These are phyloP conservation scores for Protostelium mycophagum DNA, from an alignment of 78 protist species.

Conservation along the genomic window DNA sequence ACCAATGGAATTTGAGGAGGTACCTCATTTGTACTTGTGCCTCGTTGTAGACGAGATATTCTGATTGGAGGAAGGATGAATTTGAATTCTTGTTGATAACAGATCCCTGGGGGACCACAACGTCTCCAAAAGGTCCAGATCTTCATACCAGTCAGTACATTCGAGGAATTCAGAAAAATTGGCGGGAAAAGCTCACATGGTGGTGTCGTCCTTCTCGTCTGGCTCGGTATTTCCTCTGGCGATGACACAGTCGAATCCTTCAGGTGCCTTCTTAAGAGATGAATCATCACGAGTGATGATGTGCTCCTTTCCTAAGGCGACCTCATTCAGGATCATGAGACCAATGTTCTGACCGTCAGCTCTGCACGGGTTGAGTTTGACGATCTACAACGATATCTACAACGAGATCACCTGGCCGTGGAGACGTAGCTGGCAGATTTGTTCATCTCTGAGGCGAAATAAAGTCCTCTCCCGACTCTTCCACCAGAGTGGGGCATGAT, in stretches of 20 bases:
- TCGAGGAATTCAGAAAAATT: neutral
- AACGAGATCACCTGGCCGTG: neutral
- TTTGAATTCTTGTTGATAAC: neutral
- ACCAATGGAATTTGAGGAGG: conserved; percentile 2
- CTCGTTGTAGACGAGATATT: conserved; percentile 26
- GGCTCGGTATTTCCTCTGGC: conserved; percentile 28
- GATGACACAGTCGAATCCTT: conserved; percentile 21
- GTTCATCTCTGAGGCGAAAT: conserved; percentile 9
- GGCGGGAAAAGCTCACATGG: neutral
- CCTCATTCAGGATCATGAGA: conserved; percentile 41
- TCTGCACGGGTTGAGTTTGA: no score
- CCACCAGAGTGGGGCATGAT: conserved; percentile 63
- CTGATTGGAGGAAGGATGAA: conserved; percentile 12
- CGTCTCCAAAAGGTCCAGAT: neutral
- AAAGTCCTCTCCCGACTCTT: conserved; percentile 43
- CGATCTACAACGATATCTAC: neutral
- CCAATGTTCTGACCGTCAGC: conserved; percentile 1
- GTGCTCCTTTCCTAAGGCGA: conserved; percentile 29
- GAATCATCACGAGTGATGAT: conserved; percentile 29
- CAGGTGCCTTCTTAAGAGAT: conserved; percentile 21
- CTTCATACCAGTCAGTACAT: neutral
- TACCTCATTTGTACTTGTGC: conserved; percentile 14
- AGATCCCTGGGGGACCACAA: conserved; percentile 2
- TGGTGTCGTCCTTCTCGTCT: conserved; percentile 4
- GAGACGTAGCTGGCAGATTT: conserved; percentile 36